Conservation (phyloP, 805 yeast genomes). For the Middelhovenomyces tepae region DNA sequence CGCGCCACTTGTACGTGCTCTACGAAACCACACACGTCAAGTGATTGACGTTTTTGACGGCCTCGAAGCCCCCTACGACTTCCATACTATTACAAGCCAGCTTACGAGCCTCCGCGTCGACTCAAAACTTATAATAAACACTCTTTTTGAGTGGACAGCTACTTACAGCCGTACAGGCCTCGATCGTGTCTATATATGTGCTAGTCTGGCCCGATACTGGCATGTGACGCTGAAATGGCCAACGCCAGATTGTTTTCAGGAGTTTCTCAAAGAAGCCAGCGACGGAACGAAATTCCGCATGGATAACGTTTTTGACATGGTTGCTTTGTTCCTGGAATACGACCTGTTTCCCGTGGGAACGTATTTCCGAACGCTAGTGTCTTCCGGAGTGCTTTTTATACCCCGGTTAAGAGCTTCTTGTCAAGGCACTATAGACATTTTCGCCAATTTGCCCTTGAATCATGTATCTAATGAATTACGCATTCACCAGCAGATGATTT, state of each 20-base stretch:
- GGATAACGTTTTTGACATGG: constrained; percentile 30
- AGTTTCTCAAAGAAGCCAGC: constrained; percentile 16
- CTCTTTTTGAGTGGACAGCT: constrained; percentile 23
- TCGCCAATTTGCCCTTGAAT: constrained; percentile 33
- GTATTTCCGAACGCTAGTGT: constrained; percentile 71
- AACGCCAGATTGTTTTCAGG: constrained; percentile 18
- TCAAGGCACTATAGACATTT: constrained; percentile 38
- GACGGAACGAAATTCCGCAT: constrained; percentile 9
- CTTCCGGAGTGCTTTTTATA: constrained; percentile 73
- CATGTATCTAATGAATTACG: too few relatives aligned
- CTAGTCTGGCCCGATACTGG: constrained; percentile 15
- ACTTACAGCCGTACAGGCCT: constrained; percentile 13
- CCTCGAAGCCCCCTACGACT: constrained; percentile 18
- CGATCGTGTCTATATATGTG: constrained; percentile 18
- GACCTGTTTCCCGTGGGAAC: constrained; percentile 50
- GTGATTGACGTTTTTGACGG: constrained; percentile 25
- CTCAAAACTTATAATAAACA: constrained; percentile 12
- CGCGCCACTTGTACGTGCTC: constrained; percentile 14
- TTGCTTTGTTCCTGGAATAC: constrained; percentile 41
- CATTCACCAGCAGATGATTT: too few relatives aligned
- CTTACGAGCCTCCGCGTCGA: constrained; percentile 15
- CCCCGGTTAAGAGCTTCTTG: constrained; percentile 30
- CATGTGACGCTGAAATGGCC: constrained; percentile 15
- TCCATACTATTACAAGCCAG: constrained; percentile 10
- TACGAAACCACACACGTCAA: constrained; percentile 10